Base-by-base conservation (phyloP, 1,284 basidiomycete species). In the Trametes hirsuta region DNA sequence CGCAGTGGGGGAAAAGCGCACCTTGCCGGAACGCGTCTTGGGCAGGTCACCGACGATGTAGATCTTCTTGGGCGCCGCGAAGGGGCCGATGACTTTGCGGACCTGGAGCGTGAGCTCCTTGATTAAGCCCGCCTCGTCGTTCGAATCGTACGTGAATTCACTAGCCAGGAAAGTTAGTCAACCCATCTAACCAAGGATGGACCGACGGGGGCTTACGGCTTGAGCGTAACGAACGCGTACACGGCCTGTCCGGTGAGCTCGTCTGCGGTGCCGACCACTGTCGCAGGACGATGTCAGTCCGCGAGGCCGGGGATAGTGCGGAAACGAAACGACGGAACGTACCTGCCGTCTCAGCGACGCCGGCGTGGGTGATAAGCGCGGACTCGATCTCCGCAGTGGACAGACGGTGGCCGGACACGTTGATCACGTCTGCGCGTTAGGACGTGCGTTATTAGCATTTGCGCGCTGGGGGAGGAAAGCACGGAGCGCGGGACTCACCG, bases 321-420 rank as follows among this genome's bases (percentile, higher is more conserved):
- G 56, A 18, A 2, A 12, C 30, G 22, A 36, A 39, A 25, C 15
- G 6, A 39, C 36, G 47, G 18, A 30, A 69, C 79, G 34, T 54
- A 83, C 82, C 83, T 49, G 95, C 96, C 1, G 96, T 94, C 83
- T 99, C 97, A 4, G 95, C 95, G 40, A 98, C 95, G 66, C 96
- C 97, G 63, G 87, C 86, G 81, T 98, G 96, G 69, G 93, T 78
- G 75, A 98, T 97, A 53, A 99, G 83, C 3, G 96, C 96, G 5
- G 92, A 94, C 80, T 99, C 97, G 67, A 99, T 97, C 79, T 99
- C 97, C 59, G 97, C 96, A 0, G 97, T 99, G 42, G 94, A 97
- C 56, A 99, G 82, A 73, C 97, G 91, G 76, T 99, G 97, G 3
- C 97, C 97, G 40, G 97, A 97, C 36, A 97, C 94, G 76, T 95